phyloP scores from a whole-genome alignment of 1,284 basidiomycete species.

The Tilletiopsis washingtonensis region DNA sequence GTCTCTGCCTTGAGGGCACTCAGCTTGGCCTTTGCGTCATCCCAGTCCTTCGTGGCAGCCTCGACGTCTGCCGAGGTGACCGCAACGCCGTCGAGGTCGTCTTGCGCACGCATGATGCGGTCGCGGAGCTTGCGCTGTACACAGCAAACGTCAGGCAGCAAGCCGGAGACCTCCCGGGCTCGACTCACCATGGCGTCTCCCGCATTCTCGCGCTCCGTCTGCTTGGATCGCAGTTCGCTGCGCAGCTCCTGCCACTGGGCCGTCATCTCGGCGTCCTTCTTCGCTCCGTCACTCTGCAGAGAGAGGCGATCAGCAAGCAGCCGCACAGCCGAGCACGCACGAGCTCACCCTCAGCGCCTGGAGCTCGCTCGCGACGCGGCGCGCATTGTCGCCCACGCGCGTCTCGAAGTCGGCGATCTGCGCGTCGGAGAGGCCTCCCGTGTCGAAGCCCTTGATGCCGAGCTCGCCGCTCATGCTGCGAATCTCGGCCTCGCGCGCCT shows the following conservation, averaged over 20 bases:
- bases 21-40: slow-evolving; percentile 14
- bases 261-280: slow-evolving; percentile 20
- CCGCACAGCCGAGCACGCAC: no score
- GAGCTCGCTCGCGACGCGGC: slow-evolving; percentile 19
- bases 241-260: slow-evolving; percentile 24
- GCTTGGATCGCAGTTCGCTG: slow-evolving; percentile 21
- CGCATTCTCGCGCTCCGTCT: slow-evolving; percentile 17
- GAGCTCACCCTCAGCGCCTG: slow-evolving; percentile 7
- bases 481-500: slow-evolving; percentile 66
- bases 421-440: slow-evolving; percentile 59
- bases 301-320: no score
- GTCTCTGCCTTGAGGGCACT: slow-evolving; percentile 20
- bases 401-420: slow-evolving; percentile 63
- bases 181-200: slow-evolving; percentile 16
- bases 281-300: slow-evolving; percentile 8
- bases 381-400: slow-evolving; percentile 19
- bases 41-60: slow-evolving; percentile 17
- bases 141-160: no score
- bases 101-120: slow-evolving; percentile 23
- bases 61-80: slow-evolving; percentile 20
- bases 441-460: slow-evolving; percentile 66
- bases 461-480: slow-evolving; percentile 62
- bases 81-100: slow-evolving; percentile 23
- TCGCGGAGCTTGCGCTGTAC: slow-evolving; percentile 11
- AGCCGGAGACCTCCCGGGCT: no score